phyloP scores from a whole-genome alignment of 176 grass and related monocot genomes.

The Oryza punctata region DNA sequence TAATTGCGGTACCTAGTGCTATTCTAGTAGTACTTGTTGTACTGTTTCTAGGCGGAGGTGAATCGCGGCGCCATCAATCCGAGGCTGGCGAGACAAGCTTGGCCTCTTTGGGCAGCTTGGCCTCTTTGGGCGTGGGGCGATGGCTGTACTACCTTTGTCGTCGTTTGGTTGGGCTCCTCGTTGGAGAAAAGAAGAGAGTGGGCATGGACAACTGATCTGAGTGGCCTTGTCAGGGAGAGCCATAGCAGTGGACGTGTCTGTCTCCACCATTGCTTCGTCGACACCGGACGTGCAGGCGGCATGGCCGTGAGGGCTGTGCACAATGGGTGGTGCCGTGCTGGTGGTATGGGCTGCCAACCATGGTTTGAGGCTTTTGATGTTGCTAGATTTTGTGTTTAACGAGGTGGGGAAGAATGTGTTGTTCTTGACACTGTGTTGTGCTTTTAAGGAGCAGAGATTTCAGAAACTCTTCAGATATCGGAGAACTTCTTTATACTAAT shows the following conservation, averaged over 20 bases:
- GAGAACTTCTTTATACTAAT: constrained; percentile 3
- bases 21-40: not conserved
- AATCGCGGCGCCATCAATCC: constrained; percentile 34
- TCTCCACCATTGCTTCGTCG: not conserved
- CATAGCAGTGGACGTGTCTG: constrained; percentile 35
- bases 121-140: constrained; percentile 40
- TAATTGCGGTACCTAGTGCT: constrained; percentile 2
- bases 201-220: not conserved
- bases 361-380: constrained; percentile 35
- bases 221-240: constrained; percentile 33
- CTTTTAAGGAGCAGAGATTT: constrained; percentile 47
- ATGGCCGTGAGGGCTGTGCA: constrained; percentile 11
- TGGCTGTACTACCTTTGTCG: constrained; percentile 36
- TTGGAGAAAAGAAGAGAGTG: constrained; percentile 3
- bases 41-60: not conserved
- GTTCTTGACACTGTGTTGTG: constrained; percentile 14
- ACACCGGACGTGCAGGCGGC: constrained; percentile 22
- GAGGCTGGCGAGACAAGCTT: constrained; percentile 33
- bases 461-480: constrained; percentile 1
- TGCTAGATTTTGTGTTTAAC: not conserved
- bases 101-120: constrained; percentile 35
- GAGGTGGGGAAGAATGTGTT: not conserved
- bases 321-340: not conserved
- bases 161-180: constrained; percentile 38
- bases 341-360: too few relatives aligned